Conservation (phyloP, 495 filamentous ascomycete species). For the Xeromyces bisporus region DNA sequence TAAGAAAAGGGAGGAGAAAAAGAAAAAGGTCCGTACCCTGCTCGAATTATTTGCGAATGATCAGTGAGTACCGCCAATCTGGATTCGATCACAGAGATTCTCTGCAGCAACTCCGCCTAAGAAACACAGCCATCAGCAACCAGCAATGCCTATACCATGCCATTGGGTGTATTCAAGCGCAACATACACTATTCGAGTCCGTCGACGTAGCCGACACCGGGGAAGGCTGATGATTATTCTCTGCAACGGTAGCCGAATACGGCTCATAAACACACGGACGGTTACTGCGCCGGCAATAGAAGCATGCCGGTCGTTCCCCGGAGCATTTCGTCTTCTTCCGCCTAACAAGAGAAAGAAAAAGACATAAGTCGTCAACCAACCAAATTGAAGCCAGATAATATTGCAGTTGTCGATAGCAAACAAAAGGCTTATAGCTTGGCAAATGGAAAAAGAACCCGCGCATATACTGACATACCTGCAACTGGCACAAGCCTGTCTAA, state of each 20-base stretch:
- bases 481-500: conserved; percentile 15
- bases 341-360: conserved; percentile 2
- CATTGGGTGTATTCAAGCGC: too few relatives aligned
- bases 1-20: too few relatives aligned
- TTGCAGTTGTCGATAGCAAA: too few relatives aligned
- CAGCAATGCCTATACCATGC: too few relatives aligned
- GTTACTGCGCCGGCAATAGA: conserved; percentile 11
- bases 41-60: not conserved
- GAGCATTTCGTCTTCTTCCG: conserved; percentile 19
- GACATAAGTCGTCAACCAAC: not conserved
- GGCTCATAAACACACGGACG: conserved; percentile 11
- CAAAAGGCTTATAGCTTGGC: too few relatives aligned
- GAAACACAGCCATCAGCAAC: not conserved
- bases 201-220: not conserved
- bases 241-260: conserved; percentile 5
- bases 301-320: conserved; percentile 15
- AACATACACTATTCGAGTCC: too few relatives aligned
- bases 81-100: conserved; percentile 10
- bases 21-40: conserved; percentile 1
- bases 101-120: conserved; percentile 7
- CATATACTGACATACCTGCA: too few relatives aligned
- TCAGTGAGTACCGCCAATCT: conserved; percentile 12
- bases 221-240: conserved; percentile 1
- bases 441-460: too few relatives aligned
- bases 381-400: too few relatives aligned